Evolutionary conservation across 2,329 filamentous ascomycete species (phyloP), one percentile per base, ranked within the genome.

Genomic region (Aspergillus tanneri): DNA sequence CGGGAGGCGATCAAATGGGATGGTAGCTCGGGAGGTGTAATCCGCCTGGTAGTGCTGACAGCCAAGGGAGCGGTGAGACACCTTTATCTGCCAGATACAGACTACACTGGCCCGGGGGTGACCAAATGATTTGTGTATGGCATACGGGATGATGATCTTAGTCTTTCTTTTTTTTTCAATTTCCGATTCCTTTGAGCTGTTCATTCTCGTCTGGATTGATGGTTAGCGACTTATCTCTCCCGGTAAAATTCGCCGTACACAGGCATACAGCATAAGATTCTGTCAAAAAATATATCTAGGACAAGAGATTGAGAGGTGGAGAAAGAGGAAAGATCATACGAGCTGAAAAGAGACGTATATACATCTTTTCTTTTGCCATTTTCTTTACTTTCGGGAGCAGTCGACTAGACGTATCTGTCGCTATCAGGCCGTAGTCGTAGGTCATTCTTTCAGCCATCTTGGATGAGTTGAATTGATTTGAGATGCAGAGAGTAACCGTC

Each of bases 1-100:
- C 78, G 83, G 65, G 92, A 99, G 79, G 93, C 93, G 12, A 97
- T 99, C 81, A 96, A 96, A 76, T 99, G 93, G 93, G 93, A 99
- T 69, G 93, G 93, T 56, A 96, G 91, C 77, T 97, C 93, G 3
- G 93, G 93, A 58, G 93, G 93, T 76, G 93, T 99, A 52, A 99
- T 99, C 65, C 85, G 93, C 61, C 90, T 99, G 88, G 92, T 97
- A 54, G 93, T 99, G 50, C 76, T 99, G 73, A 99, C 92, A 54
- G 85, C 84, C 63, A 84, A 87, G 67, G 93, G 93, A 27, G 91
- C 92, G 5, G 85, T 93, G 73, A 84, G 93, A 74, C 93, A 97
- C 77, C 74, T 99, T 68, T 99, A 97, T 72, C 80, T 99, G 65
- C 93, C 93, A 35, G 92, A 99, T 76, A 88, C 87, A 65, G 84